phyloP scores from a whole-genome alignment of 371 early-diverging fungal genomes.

The Circinella umbellata region DNA sequence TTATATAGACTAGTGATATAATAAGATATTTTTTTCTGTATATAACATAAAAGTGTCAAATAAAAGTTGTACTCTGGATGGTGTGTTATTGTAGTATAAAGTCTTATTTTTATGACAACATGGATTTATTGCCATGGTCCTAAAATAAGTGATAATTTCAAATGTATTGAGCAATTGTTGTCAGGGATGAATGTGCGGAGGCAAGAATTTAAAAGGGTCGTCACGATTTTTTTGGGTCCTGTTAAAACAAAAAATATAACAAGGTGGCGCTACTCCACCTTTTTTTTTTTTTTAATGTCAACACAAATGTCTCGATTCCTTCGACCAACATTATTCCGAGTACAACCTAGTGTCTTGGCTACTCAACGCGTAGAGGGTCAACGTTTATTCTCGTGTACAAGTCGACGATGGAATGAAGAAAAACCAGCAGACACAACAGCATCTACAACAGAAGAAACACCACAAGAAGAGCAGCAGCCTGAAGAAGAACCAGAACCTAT shows the following conservation, averaged over 20 bases:
- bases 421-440: not conserved
- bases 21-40: no score
- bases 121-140: no score
- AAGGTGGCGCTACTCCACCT: not conserved
- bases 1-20: conserved; percentile 44
- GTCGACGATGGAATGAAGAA: conserved; percentile 21
- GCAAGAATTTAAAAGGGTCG: not conserved
- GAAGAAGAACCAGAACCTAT: conserved; percentile 36
- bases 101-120: no score
- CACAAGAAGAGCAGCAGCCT: conserved; percentile 14
- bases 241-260: conserved; percentile 1
- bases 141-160: no score
- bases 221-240: conserved; percentile 7
- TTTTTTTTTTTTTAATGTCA: not conserved
- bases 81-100: no score
- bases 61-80: no score
- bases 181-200: no score
- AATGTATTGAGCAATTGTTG: no score
- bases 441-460: conserved; percentile 19
- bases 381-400: conserved; percentile 14
- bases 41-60: no score
- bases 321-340: conserved; percentile 9
- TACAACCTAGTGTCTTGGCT: not conserved
- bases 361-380: conserved; percentile 5
- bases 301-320: conserved; percentile 9